Base-by-base conservation (phyloP, 257 asterid genomes). In the Gentiana dahurica region DNA sequence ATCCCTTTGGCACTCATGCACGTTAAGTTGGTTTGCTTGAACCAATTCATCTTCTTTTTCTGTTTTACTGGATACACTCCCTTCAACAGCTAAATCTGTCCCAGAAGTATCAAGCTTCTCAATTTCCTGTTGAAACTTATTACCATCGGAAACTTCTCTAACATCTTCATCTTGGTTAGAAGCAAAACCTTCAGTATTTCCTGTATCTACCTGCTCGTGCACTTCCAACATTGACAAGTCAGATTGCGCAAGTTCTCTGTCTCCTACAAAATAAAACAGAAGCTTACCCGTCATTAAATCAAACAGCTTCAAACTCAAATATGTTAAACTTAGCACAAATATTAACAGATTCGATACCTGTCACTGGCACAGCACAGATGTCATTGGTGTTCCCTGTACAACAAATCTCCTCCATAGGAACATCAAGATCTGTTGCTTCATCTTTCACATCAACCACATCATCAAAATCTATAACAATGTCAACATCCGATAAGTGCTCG, bases 401-500 rank as follows among this genome's bases (percentile, higher is more conserved):
- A 51, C 62, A 54, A 35, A 69, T 57, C 67, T 67, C 37, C 38
- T 44, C 63, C 62, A 15, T 55, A 38, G 67, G 41, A 47, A 49
- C 63, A 67, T 68, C 64, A 68, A 68, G 13, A 52, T 51, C 62
- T 37, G 58, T 41, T 55, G 32, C 60, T 62, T 63, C 75, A 39
- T 56, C 71, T 44, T 65, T 67, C 60, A 74, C 59, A 71, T 69
- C 77, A 60, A 77, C 51, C 49, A 68, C 79, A 46, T 47, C 69
- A 62, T 71, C 77, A 53, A 80, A 65, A 53, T 77, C 78, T 73
- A 71, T 66, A 54, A 47, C 82, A 57, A 45, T 53, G 55, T 55
- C 84, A 70, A 49, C 41, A 57, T 43, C 75, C 48, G 60, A 46
- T 55, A 73, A 55, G 58, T 61, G 72, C 49, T 59, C 77, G 6